A percentile compares a stretch with the other conserved stretches of the same genome.
phyloP scores from a whole-genome alignment of 441 rosid genomes.

The Daphne laureola region DNA sequence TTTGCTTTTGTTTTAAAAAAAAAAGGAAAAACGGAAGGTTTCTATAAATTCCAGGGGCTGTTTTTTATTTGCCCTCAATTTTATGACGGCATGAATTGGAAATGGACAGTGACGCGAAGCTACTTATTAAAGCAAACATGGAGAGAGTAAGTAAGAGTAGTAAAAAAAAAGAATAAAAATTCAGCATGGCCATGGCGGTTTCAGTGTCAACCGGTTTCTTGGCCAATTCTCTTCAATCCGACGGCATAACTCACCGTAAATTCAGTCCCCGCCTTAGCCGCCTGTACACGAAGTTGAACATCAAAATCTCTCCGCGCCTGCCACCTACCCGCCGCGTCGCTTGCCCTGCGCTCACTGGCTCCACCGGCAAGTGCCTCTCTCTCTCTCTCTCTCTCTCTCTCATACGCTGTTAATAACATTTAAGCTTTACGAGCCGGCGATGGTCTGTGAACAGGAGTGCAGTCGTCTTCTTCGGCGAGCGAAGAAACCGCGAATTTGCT shows the following conservation, averaged over 20 bases:
- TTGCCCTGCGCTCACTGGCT: conserved; percentile 47
- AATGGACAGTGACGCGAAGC: no score
- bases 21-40: no score
- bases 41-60: no score
- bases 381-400: background rate
- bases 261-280: conserved; percentile 11
- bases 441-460: conserved; percentile 25
- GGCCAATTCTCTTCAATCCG: conserved; percentile 19
- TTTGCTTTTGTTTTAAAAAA: no score
- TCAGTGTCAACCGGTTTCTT: conserved; percentile 28
- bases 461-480: conserved; percentile 18
- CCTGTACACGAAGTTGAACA: conserved; percentile 8
- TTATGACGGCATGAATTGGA: no score
- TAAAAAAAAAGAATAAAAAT: no score
- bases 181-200: conserved; percentile 56
- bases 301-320: conserved; percentile 12
- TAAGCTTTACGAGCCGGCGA: background rate
- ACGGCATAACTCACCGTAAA: conserved; percentile 4
- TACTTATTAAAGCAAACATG: conserved; percentile 18
- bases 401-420: conserved; percentile 3
- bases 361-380: conserved; percentile 36
- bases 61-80: no score
- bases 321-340: conserved; percentile 18
- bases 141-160: no score
- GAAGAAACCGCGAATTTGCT: conserved; percentile 31